These are phyloP conservation scores for Davidsoniella eucalypti DNA, from an alignment of 2,329 filamentous ascomycete species.

Conservation along the genomic window DNA sequence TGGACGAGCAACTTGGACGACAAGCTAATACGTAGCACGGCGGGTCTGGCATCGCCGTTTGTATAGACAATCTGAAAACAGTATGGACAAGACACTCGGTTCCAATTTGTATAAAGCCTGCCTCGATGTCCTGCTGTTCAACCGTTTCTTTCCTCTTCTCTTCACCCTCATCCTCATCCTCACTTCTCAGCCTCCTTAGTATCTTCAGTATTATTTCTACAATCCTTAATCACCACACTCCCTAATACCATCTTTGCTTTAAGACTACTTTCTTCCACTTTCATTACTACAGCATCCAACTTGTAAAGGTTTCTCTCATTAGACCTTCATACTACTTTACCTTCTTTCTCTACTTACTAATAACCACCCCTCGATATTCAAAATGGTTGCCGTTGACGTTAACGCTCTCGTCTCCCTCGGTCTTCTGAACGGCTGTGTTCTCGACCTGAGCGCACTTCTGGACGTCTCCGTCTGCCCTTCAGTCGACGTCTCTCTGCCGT, in stretches of 20 bases:
- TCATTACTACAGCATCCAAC: neutral
- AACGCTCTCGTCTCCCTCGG: slow-evolving; percentile 6
- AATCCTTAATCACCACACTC: neutral
- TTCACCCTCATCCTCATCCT: slow-evolving; percentile 11
- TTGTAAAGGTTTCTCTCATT: neutral
- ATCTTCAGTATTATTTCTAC: neutral
- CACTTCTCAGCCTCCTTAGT: slow-evolving; percentile 3
- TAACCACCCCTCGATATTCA: neutral
- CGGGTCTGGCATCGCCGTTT: neutral
- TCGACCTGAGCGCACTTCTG: slow-evolving; percentile 6
- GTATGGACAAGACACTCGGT: neutral
- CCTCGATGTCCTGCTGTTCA: neutral
- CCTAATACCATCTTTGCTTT: neutral
- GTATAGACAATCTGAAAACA: neutral
- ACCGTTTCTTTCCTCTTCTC: slow-evolving; percentile 5
- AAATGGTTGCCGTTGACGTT: slow-evolving; percentile 11
- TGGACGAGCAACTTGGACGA: neutral
- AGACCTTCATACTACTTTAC: neutral
- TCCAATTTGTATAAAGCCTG: slow-evolving; percentile 9
- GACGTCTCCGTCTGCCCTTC: slow-evolving; percentile 2
- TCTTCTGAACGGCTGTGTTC: slow-evolving; percentile 9
- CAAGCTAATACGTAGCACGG: neutral
- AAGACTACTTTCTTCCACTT: neutral
- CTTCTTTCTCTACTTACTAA: neutral
- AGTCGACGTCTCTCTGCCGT: neutral